A percentile compares a stretch with the other conserved stretches of the same genome.
These are phyloP conservation scores for Sclerotinia glacialis DNA, from an alignment of 2,329 filamentous ascomycete species.

Conservation along the genomic window DNA sequence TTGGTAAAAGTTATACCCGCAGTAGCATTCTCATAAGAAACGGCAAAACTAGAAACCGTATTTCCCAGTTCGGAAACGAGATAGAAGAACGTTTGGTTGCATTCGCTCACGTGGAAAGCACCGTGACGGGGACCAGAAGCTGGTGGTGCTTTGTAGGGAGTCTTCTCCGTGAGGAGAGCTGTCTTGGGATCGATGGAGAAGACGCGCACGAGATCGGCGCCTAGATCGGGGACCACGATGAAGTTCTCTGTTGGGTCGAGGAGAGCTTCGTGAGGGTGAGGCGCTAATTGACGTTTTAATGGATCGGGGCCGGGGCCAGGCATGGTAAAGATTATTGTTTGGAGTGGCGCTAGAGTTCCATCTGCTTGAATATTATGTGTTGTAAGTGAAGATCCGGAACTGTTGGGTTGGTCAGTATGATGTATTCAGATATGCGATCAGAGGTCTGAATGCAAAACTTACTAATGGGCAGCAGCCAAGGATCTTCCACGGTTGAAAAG, in stretches of 20 bases:
- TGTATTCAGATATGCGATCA: background rate
- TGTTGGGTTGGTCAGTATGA: conserved; percentile 21
- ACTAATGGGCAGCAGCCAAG: conserved; percentile 39
- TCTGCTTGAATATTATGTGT: conserved; percentile 10
- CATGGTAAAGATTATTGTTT: conserved; percentile 45
- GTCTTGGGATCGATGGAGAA: conserved; percentile 44
- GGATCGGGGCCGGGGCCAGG: conserved; percentile 40
- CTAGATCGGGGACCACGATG: conserved; percentile 52
- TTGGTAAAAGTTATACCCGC: conserved; percentile 46
- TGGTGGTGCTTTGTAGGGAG: conserved; percentile 39
- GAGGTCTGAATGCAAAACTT: conserved; percentile 14
- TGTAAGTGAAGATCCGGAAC: conserved; percentile 28
- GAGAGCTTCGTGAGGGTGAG: conserved; percentile 52
- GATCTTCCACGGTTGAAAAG: conserved; percentile 46
- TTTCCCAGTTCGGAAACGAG: conserved; percentile 49
- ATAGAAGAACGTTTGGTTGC: conserved; percentile 40
- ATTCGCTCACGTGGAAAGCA: conserved; percentile 42
- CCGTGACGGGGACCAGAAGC: conserved; percentile 55
- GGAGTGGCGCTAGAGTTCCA: conserved; percentile 31
- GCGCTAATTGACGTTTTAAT: conserved; percentile 43
- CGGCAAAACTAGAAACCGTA: conserved; percentile 51
- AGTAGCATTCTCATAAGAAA: conserved; percentile 47
- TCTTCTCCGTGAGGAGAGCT: conserved; percentile 41
- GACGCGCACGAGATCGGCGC: conserved; percentile 50
- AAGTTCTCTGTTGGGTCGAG: conserved; percentile 52